Base-by-base conservation (phyloP, 2,329 filamentous ascomycete species). In the Ophiostoma quercus region DNA sequence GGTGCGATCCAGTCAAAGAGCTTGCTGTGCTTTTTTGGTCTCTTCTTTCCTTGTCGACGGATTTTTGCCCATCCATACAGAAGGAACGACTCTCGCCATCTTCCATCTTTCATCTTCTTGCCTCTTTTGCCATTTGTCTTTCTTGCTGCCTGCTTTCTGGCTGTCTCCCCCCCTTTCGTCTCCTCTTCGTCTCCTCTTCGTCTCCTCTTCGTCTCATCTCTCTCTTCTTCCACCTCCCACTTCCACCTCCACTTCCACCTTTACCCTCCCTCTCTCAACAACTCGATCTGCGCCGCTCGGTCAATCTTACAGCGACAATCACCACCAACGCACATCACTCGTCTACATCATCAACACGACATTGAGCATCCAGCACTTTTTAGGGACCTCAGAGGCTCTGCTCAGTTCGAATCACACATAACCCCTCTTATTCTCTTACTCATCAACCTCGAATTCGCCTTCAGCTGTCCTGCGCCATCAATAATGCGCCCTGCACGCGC, bases 401-500 rank as follows among this genome's bases (percentile, higher is more conserved):
- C 57, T 57, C 51, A 22, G 51, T n/a, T 12, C 51, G 51, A 57
- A 57, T 57, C 51, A 14, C 43, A 47, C 6, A 7, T 47, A 19
- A 7, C 43, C 43, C 43, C 16, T 7, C 43, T 47, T 47, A 47
- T 47, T 47, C 4, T 0, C 43, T 19, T 47, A 1, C 43, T 19
- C 19, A 14, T 62, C 25, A 25, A 34, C 57, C 51, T 62, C 57
- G 25, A 47, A 5, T n/a, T 62, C 25, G 25, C 12, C 16, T 4
- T 29, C 54, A 41, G 11, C 39, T 41, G 43, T 43, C 34, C 43
- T 25, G 54, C 57, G 19, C 63, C 34, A 12, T 37, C 66, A 29
- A 41, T 39, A 41, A 70, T 70, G 66, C 43, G 39, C 57, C 22
- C 60, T 57, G 41, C 11, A 57, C 22, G 57, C 60, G 32, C 69